Percentiles rank a stretch among this genome's conserved stretches.
phyloP scores from a whole-genome alignment of 163 green algal genomes.

The Trebouxiophyceae sp. region DNA sequence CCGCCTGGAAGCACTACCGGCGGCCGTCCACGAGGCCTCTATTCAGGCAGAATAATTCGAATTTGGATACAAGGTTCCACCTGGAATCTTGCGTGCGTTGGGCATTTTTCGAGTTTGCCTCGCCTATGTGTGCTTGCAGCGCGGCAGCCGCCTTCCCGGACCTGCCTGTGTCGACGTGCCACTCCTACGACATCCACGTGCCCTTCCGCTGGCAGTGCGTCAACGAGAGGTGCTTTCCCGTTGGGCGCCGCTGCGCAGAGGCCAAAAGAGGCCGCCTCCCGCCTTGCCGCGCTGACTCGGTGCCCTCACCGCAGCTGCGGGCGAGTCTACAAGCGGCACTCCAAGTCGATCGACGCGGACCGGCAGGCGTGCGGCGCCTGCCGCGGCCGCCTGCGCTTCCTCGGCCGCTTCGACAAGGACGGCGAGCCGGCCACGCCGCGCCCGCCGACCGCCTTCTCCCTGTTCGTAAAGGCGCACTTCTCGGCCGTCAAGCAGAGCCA shows the following conservation, averaged over 20 bases:
- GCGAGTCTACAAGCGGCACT: constrained; percentile 55
- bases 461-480: constrained; percentile 35
- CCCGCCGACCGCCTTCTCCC: constrained; percentile 10
- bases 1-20: too few relatives aligned
- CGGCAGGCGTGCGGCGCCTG: constrained; percentile 22
- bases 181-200: constrained; percentile 55
- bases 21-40: too few relatives aligned
- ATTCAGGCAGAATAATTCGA: too few relatives aligned
- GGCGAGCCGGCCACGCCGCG: constrained; percentile 37
- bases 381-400: constrained; percentile 1
- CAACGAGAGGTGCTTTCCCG: constrained; percentile 6
- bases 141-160: constrained; percentile 35
- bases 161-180: constrained; percentile 58
- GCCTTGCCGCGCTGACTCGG: neutral
- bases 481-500: neutral
- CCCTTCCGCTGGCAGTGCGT: constrained; percentile 46
- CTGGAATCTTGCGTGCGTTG: too few relatives aligned
- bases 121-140: neutral
- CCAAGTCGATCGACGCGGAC: constrained; percentile 53
- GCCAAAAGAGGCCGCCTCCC: neutral
- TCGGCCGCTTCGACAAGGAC: constrained; percentile 38
- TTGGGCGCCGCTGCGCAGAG: neutral
- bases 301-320: constrained; percentile 18
- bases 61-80: too few relatives aligned
- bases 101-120: too few relatives aligned